These are phyloP conservation scores for Coprinopsis marcescibilis DNA, from an alignment of 768 basidiomycete species.

Conservation along the genomic window DNA sequence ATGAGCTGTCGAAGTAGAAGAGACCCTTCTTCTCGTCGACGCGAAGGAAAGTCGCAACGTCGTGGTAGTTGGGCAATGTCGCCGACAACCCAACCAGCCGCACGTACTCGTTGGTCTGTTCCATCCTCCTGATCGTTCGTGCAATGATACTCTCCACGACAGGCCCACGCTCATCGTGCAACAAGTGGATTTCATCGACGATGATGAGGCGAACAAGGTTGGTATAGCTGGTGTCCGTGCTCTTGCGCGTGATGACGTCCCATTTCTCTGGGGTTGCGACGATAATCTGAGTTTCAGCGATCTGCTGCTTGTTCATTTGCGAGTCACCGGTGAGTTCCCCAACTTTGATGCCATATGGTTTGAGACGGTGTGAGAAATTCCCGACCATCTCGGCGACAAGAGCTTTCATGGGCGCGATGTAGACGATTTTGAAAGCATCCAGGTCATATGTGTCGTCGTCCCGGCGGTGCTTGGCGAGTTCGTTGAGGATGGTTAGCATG, in stretches of 20 bases:
- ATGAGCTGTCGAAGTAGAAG: slow-evolving; percentile 95
- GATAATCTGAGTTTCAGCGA: slow-evolving; percentile 94
- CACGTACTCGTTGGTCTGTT: slow-evolving; percentile 89
- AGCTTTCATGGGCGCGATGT: slow-evolving; percentile 99
- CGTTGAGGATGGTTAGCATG: slow-evolving; percentile 89
- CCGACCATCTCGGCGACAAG: slow-evolving; percentile 99
- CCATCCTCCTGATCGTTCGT: slow-evolving; percentile 87
- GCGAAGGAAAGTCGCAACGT: slow-evolving; percentile 95
- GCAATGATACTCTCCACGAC: slow-evolving; percentile 90
- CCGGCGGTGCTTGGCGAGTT: slow-evolving; percentile 84
- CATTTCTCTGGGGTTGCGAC: slow-evolving; percentile 99
- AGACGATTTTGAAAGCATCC: slow-evolving; percentile 92
- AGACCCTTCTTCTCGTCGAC: slow-evolving; percentile 89
- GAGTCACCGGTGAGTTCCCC: slow-evolving; percentile 96
- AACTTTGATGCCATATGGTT: slow-evolving; percentile 68
- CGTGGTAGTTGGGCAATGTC: slow-evolving; percentile 97
- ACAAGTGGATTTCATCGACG: slow-evolving; percentile 95
- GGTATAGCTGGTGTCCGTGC: slow-evolving; percentile 93
- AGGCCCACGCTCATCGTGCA: slow-evolving; percentile 97
- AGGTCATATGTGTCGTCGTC: slow-evolving; percentile 76
- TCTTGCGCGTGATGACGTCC: slow-evolving; percentile 99
- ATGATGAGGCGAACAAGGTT: slow-evolving; percentile 95
- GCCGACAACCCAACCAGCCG: slow-evolving; percentile 94
- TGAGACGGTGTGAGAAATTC: slow-evolving; percentile 80
- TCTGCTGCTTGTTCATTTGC: slow-evolving; percentile 97